phyloP scores from a whole-genome alignment of 2,329 filamentous ascomycete species.

The Ascochyta fabae region DNA sequence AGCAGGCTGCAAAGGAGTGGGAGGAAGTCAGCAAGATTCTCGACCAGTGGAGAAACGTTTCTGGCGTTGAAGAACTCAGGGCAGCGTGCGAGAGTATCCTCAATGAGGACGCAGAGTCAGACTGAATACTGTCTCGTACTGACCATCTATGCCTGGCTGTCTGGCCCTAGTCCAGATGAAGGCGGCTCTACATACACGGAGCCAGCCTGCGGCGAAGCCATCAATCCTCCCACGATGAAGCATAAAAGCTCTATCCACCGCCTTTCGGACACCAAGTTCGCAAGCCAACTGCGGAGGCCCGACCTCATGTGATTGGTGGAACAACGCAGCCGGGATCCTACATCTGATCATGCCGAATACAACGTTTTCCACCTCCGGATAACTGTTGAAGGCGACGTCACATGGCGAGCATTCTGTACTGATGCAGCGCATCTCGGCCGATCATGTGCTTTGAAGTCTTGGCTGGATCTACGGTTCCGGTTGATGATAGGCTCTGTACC shows the following conservation, averaged over 20 bases:
- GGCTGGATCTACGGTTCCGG: not conserved
- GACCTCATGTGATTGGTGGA: slow-evolving; percentile 12
- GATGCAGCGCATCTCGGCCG: not conserved
- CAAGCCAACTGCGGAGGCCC: not conserved
- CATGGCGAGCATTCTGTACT: not conserved
- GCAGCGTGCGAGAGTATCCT: slow-evolving; percentile 47
- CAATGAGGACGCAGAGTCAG: slow-evolving; percentile 34
- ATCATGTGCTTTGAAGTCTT: not conserved
- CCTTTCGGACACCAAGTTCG: not conserved
- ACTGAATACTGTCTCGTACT: slow-evolving; percentile 15
- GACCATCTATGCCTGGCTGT: not conserved
- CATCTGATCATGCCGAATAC: not conserved
- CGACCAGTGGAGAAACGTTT: slow-evolving; percentile 53
- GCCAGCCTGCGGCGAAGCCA: not conserved
- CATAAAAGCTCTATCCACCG: not conserved
- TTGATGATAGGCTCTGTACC: slow-evolving; percentile 2
- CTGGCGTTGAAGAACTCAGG: slow-evolving; percentile 52
- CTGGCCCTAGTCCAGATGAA: not conserved
- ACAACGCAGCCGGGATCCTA: slow-evolving; percentile 5
- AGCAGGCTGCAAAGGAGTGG: slow-evolving; percentile 65
- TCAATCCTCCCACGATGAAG: not conserved
- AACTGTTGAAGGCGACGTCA: not conserved
- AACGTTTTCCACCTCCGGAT: not conserved
- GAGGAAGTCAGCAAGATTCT: slow-evolving; percentile 49
- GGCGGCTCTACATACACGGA: not conserved